Base-by-base conservation (phyloP, 2,329 filamentous ascomycete species). In the Magnaporthales sp. region DNA sequence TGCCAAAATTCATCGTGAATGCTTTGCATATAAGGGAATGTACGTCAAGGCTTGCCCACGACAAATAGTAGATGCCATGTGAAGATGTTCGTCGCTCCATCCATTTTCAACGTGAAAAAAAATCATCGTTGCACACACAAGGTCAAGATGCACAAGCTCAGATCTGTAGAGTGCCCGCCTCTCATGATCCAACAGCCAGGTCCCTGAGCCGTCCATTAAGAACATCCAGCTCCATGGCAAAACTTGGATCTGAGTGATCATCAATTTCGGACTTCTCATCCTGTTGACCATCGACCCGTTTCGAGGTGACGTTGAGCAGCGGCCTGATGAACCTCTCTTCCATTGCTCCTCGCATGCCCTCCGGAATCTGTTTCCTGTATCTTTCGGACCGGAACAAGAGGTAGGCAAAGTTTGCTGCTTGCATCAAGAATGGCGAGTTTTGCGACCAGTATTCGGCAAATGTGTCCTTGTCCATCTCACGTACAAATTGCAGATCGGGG, bases 391-490 rank as follows among this genome's bases (percentile, higher is more conserved):
- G 76, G 71, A 84, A 83, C 24, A 88, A 75, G 70, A 88, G 85
- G 65, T 85, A 80, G 8, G 83, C 81, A 73, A 89, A 87, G 70
- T 89, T 89, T 67, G 83, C 82, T 0, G 83, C 83, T 70, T 88
- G 85, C 68, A 88, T 76, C 66, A 88, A 78, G 68, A 88, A 85
- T 2, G 83, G 77, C 64, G 80, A 79, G 63, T 83, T 83, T 68
- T 80, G 78, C 13, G 73, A 73, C 79, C 84, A 83, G 70, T 84
- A 85, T 27, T 87, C 81, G 51, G 80, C 72, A 38, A 88, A 69
- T 1, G 80, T 78, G 5, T 77, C 75, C 1, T 74, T 70, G 26
- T 78, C 78, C 31, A 78, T 76, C 26, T 81, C 77, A 2, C 75
- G 74, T 22, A 88, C 75, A 4, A 77, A 74, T n/a, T 78, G 78